Base-by-base conservation (phyloP, 2,329 filamentous ascomycete species). In the Xylariaceae sp. region DNA sequence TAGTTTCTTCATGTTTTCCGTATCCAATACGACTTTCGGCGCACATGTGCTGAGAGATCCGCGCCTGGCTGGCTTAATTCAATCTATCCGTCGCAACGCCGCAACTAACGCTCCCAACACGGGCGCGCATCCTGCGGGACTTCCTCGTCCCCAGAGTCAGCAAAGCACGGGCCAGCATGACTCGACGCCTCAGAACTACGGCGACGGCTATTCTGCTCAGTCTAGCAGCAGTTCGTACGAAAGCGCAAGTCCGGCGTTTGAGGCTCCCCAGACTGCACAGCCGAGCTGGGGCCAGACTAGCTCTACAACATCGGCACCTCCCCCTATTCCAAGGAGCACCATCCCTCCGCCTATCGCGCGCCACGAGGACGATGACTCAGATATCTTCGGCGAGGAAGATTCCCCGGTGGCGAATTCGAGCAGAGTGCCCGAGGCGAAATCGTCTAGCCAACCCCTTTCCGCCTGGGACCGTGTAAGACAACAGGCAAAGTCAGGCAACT, bases 391-490 rank as follows among this genome's bases (percentile, higher is more conserved):
- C 1, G 61, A 68, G 8, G 77, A 80, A 57, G 77, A 75, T 44
- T 80, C 79, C 1, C 78, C 79, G 23, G 64, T 78, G 9, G 70
- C 78, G 6, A 50, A 71, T 13, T 67, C 74, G 6, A 59, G 69
- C 10, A 69, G 65, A 35, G 60, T 55, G 39, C 56, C 62, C 8
- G 66, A 69, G 18, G 44, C 53, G 48, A 63, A 65, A 8, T 57
- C 42, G 42, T 53, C 61, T 15, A 23, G 59, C 6, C 61, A 63
- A 55, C 60, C 67, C 7, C 70, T 72, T 34, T 79, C 77, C 3
- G 62, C 77, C 2, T 81, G 78, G 78, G 78, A 79, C 34, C 75
- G 77, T 34, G 58, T 81, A 42, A 74, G 78, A 44, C 72, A 76
- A 51, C 72, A 77, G 61, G 59, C 71, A 50, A 60, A 58, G 44